Percentiles rank a stretch among this genome's conserved stretches.
These are phyloP conservation scores for Rhodotorula sp. DNA, from an alignment of 1,284 basidiomycete species.

Conservation along the genomic window DNA sequence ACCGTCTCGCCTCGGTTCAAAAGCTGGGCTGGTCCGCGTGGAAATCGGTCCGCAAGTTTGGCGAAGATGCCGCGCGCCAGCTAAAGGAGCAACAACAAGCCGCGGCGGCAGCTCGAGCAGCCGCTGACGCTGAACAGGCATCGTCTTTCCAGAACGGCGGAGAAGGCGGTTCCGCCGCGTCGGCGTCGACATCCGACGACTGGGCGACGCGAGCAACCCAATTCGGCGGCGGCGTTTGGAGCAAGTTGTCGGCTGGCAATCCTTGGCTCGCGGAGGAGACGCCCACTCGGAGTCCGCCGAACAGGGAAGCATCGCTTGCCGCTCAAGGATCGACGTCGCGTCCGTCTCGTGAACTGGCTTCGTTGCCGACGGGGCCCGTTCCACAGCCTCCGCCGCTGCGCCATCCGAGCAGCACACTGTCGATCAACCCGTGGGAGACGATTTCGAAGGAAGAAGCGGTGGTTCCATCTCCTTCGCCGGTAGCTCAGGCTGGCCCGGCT, in stretches of 20 bases:
- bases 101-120: not conserved
- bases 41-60: constrained; percentile 36
- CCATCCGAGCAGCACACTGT: constrained; percentile 16
- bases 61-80: constrained; percentile 36
- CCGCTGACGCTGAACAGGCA: not conserved
- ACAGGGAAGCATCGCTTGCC: no score
- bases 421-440: constrained; percentile 29
- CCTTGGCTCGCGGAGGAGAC: constrained; percentile 9
- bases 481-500: no score
- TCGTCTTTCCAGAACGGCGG: not conserved
- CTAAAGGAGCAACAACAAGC: constrained; percentile 20
- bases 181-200: not conserved
- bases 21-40: constrained; percentile 40
- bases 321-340: not conserved
- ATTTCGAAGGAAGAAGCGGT: constrained; percentile 19
- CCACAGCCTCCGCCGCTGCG: not conserved
- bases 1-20: constrained; percentile 34
- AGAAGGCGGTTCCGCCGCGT: no score
- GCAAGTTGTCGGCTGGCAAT: constrained; percentile 19
- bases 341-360: not conserved
- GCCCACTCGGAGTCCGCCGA: no score
- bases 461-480: not conserved
- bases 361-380: constrained; percentile 11
- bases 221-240: constrained; percentile 16
- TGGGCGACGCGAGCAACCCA: not conserved